Evolutionary conservation across 2,329 filamentous ascomycete species (phyloP).

Genomic region (Arthrobotrys iridis): DNA sequence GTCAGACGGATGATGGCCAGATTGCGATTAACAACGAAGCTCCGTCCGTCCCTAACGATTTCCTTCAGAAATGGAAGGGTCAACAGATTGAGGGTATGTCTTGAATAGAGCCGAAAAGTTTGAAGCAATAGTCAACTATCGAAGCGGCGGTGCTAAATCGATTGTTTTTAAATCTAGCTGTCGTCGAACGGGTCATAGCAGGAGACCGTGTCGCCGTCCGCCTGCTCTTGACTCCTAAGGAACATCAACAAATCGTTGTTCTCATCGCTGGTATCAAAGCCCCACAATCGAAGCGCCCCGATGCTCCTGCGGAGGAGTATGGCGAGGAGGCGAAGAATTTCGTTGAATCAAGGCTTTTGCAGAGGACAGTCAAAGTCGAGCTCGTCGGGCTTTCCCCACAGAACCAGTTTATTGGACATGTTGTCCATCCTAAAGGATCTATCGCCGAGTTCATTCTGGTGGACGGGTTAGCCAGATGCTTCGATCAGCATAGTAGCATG

Average conservation of each 20-base stretch:
- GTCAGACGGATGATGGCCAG: slow-evolving; percentile 69
- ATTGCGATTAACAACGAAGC: slow-evolving; percentile 86
- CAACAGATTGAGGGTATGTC: slow-evolving; percentile 75
- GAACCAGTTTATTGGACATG: slow-evolving; percentile 85
- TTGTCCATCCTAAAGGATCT: slow-evolving; percentile 89
- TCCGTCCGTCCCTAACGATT: slow-evolving; percentile 73
- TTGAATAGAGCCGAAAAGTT: background rate
- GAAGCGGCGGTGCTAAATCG: background rate
- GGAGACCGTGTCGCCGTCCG: slow-evolving; percentile 90
- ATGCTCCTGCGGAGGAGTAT: slow-evolving; percentile 83
- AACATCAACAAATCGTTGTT: slow-evolving; percentile 88
- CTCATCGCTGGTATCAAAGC: slow-evolving; percentile 88
- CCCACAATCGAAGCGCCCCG: slow-evolving; percentile 86
- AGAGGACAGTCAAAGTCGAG: slow-evolving; percentile 83
- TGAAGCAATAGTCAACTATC: no score
- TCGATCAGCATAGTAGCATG: slow-evolving; percentile 94
- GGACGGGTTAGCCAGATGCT: slow-evolving; percentile 88
- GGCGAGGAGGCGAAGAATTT: slow-evolving; percentile 89
- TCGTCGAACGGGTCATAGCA: slow-evolving; percentile 89
- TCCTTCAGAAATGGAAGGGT: slow-evolving; percentile 85
- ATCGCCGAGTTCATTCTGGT: slow-evolving; percentile 91
- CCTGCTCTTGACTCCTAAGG: slow-evolving; percentile 79
- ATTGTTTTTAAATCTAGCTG: slow-evolving; percentile 60
- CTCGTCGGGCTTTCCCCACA: slow-evolving; percentile 89
- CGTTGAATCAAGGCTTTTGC: slow-evolving; percentile 84